Evolutionary conservation across 805 yeast genomes (phyloP).

Genomic region (Nakazawaea pomicola): DNA sequence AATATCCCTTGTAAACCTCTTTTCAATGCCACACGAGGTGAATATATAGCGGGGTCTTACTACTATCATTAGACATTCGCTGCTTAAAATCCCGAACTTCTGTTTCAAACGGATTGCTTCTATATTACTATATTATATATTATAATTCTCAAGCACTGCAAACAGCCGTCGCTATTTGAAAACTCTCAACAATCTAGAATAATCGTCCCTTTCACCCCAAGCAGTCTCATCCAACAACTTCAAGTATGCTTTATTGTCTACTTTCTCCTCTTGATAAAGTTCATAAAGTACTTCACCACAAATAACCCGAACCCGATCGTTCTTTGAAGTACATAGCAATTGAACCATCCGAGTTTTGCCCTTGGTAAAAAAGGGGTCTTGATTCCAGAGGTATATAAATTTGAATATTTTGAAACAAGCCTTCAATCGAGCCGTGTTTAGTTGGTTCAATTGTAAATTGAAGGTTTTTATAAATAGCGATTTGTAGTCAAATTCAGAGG

Average conservation of each 20-base stretch:
- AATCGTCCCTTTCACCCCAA: constrained; percentile 1
- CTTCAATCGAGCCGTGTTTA: constrained; percentile 31
- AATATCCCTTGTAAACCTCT: no score
- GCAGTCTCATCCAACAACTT: constrained; percentile 2
- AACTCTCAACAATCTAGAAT: background rate
- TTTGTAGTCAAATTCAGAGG: constrained; percentile 23
- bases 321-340: constrained; percentile 1
- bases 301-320: constrained; percentile 1
- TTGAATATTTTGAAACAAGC: constrained; percentile 41
- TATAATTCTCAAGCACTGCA: no score
- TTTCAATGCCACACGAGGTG: no score
- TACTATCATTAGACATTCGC: no score
- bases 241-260: background rate
- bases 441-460: constrained; percentile 52
- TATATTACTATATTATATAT: no score
- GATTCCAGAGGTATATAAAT: constrained; percentile 23
- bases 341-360: constrained; percentile 9
- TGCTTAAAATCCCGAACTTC: no score
- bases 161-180: no score
- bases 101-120: no score
- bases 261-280: constrained; percentile 2
- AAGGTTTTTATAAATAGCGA: constrained; percentile 42
- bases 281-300: constrained; percentile 9
- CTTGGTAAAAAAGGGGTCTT: constrained; percentile 4
- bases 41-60: no score